Evolutionary conservation across 106 monocot species (phyloP), one percentile per base, ranked within the genome.

Genomic region (Alisma plantagoaquatica): DNA sequence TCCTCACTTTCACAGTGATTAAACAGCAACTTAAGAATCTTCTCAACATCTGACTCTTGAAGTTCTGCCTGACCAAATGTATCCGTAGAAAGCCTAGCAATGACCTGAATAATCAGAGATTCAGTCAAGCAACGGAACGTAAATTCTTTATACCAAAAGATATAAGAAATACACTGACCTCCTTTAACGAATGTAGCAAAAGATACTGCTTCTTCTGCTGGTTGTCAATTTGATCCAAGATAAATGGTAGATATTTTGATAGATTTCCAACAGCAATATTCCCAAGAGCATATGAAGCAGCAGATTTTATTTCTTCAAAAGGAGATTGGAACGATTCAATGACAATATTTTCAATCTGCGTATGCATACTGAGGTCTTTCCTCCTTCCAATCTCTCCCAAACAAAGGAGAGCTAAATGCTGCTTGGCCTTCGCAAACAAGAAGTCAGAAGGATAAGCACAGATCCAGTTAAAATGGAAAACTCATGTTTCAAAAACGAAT

Each of bases 1-100:
- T 98, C 96, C 31, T 98, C 96, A 70, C 96, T 98, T 74, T 84
- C 89, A 72, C 89, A 82, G 51, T 98, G 96, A 73, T 98, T 98
- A 72, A 98, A 98, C 19, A 98, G 78, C 65, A 98, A 78, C 27
- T 68, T 71, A 35, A 89, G 62, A 61, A 98, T 98, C 60, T 98
- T 98, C 33, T 98, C 96, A 66, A 90, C 63, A 59, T 98, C 66
- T 42, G 81, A 69, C 60, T 96, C 78, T 50, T 85, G 73, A 61
- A 98, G 78, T 53, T 90, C 89, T 43, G 70, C 59, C 51, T 81
- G 72, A 49, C 81, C 76, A 81, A 81, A 61, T 67, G 72, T 77
- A 78, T 85, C 84, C 53, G 73, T 66, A 46, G 96, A 82, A 59
- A 89, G 96, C 48, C 96, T 76, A 43, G 71, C 81, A 53, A 98